phyloP scores from a whole-genome alignment of 140 eudicot genomes.

The Stevia rebaudiana region DNA sequence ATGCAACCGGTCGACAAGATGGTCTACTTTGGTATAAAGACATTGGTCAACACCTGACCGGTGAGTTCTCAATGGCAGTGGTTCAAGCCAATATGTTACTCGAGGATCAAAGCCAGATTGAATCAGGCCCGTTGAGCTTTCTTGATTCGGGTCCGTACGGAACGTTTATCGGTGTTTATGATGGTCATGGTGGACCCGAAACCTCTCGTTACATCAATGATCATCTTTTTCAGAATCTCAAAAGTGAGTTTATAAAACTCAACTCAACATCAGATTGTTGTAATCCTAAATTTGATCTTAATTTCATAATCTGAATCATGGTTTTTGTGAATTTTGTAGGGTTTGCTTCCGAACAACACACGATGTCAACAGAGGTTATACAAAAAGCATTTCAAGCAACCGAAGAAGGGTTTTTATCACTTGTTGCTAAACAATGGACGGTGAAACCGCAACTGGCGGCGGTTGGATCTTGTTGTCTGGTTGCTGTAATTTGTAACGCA shows the following conservation, averaged over 20 bases:
- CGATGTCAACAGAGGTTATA: slow-evolving; percentile 41
- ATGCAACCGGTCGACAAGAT: slow-evolving; percentile 54
- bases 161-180: slow-evolving; percentile 68
- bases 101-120: slow-evolving; percentile 73
- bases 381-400: slow-evolving; percentile 45
- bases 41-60: slow-evolving; percentile 49
- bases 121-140: slow-evolving; percentile 60
- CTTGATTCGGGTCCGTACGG: slow-evolving; percentile 63
- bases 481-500: slow-evolving; percentile 38
- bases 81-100: slow-evolving; percentile 70
- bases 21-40: slow-evolving; percentile 77
- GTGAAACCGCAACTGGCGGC: slow-evolving; percentile 49
- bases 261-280: not conserved
- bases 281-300: not conserved
- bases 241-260: slow-evolving; percentile 37
- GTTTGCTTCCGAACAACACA: slow-evolving; percentile 32
- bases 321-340: slow-evolving; percentile 21
- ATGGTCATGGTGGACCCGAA: slow-evolving; percentile 83
- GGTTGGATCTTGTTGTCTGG: slow-evolving; percentile 46
- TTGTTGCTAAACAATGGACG: slow-evolving; percentile 43
- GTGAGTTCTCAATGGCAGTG: slow-evolving; percentile 72
- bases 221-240: slow-evolving; percentile 53
- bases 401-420: slow-evolving; percentile 42
- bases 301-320: not conserved
- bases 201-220: slow-evolving; percentile 62